Evolutionary conservation across 2,329 filamentous ascomycete genomes (phyloP).

Genomic region (Nothophoma quercina): DNA sequence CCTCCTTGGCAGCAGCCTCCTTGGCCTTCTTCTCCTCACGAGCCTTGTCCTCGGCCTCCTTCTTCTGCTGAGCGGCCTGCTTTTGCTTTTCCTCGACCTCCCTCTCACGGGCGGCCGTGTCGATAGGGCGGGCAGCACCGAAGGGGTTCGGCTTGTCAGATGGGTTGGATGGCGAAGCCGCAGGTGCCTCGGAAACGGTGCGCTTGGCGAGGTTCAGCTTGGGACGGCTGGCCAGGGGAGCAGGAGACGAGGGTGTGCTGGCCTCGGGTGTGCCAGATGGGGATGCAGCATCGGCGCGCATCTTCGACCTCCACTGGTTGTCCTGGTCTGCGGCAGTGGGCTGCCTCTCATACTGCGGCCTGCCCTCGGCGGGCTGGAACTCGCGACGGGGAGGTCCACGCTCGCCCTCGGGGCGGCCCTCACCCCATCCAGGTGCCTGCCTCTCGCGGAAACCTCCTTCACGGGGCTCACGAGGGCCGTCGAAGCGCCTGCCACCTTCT

Average conservation of each 20-base stretch:
- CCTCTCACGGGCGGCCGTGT: constrained; percentile 87
- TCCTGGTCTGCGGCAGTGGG: constrained; percentile 92
- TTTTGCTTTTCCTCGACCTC: constrained; percentile 89
- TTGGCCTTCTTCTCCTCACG: constrained; percentile 71
- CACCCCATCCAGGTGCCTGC: constrained; percentile 77
- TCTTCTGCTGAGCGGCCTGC: constrained; percentile 78
- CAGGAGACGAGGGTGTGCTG: constrained; percentile 78
- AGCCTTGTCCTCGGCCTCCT: constrained; percentile 84
- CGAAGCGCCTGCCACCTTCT: constrained; percentile 66
- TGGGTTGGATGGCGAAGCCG: constrained; percentile 51
- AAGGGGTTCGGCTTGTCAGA: constrained; percentile 89
- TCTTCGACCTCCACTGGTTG: constrained; percentile 89
- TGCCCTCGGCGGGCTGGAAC: constrained; percentile 65
- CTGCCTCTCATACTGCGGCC: constrained; percentile 69
- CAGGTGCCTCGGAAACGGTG: constrained; percentile 79
- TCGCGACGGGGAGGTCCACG: constrained; percentile 80
- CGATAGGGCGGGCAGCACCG: constrained; percentile 90
- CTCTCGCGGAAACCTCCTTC: constrained; percentile 28
- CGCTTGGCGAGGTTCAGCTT: constrained; percentile 89
- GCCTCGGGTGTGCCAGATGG: constrained; percentile 74
- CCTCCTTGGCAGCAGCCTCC: constrained; percentile 57
- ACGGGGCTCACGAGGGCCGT: constrained; percentile 53
- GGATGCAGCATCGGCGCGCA: constrained; percentile 83
- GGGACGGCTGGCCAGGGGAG: constrained; percentile 73
- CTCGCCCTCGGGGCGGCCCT: constrained; percentile 73